These are phyloP conservation scores for Scenedesmus sp. DNA, from an alignment of 163 green algal species.

Conservation along the genomic window DNA sequence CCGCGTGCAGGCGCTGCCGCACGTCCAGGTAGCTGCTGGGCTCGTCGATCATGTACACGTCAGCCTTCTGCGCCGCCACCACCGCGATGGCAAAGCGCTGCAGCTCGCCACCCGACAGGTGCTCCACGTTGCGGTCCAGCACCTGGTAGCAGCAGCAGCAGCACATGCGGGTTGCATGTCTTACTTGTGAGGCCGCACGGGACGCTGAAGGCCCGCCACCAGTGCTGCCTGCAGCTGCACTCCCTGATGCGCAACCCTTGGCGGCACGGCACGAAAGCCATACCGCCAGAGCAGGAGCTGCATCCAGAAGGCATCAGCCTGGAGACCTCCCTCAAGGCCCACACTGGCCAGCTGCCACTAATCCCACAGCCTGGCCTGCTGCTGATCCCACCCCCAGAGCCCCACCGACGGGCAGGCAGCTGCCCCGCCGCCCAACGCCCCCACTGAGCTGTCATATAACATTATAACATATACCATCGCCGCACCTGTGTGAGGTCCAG, in stretches of 20 bases:
- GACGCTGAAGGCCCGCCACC: too few relatives aligned
- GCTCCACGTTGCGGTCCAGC: slow-evolving; percentile 96
- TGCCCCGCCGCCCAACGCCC: not conserved
- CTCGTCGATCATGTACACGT: slow-evolving; percentile 99
- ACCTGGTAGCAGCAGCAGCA: slow-evolving; percentile 72
- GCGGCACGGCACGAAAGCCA: too few relatives aligned
- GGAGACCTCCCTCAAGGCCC: too few relatives aligned
- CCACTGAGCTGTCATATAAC: too few relatives aligned
- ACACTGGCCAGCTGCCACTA: too few relatives aligned
- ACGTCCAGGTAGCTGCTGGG: slow-evolving; percentile 98
- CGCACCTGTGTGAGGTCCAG: slow-evolving; percentile 90
- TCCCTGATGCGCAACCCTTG: too few relatives aligned
- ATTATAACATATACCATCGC: too few relatives aligned
- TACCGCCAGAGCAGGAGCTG: too few relatives aligned
- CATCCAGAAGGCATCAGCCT: too few relatives aligned
- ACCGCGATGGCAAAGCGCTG: slow-evolving; percentile 99
- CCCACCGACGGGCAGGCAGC: not conserved
- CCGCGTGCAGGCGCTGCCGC: slow-evolving; percentile 95
- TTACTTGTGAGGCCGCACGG: too few relatives aligned
- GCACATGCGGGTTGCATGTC: not conserved
- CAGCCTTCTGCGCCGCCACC: slow-evolving; percentile 90
- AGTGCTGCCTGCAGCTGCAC: too few relatives aligned
- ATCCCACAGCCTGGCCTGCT: not conserved
- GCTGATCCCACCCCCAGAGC: not conserved
- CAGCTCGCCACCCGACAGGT: slow-evolving; percentile 97